Base-by-base conservation (phyloP, 805 yeast species). In the Nakazawaea wyomingensis region DNA sequence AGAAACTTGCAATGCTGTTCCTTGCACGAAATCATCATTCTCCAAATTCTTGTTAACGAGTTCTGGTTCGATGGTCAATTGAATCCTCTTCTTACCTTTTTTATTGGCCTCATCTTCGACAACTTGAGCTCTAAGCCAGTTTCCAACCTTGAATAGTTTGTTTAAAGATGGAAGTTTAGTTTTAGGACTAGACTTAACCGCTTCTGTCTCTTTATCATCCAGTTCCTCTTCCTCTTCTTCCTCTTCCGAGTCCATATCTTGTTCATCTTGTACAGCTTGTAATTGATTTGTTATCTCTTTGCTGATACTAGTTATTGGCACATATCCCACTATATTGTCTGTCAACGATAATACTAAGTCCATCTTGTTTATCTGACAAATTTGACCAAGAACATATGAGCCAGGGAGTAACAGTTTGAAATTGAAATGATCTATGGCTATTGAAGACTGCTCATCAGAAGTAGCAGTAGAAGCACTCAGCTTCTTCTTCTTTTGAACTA, bases 91-190 rank as follows among this genome's bases (percentile, higher is more conserved):
- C 58, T 75, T 77, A 10, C 53, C 43, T 14, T 62, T 64, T 34
- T 61, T 60, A 11, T 58, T 53, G n/a, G 69, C 62, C 22, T 64
- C 65, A 17, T 78, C 69, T 33, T 76, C 77, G 7, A 76, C 73
- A n/a, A 90, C 90, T 34, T 71, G 63, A 24, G 95, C 96, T 52
- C 93, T 77, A 33, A 93, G 65, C 88, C 93, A 91, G 60, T 85
- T 91, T 8, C 98, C 98, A 30, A 78, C 53, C 28, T 61, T 59
- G 64, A 90, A 88, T 39, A 76, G 58, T 2, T 68, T 56, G 1
- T 64, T 58, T 43, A 85, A 67, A 14, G 68, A 64, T 6, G 95
- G 95, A 43, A 82, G 67, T 33, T 71, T 74, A 62, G 63, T 41
- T 52, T 50, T 29, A 34, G 46, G 22, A 39, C 54, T 44, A 4